Percentiles rank a stretch among this genome's conserved stretches.
phyloP scores from a whole-genome alignment of 139 green algal genomes.

The Pedinophyceae sp. region DNA sequence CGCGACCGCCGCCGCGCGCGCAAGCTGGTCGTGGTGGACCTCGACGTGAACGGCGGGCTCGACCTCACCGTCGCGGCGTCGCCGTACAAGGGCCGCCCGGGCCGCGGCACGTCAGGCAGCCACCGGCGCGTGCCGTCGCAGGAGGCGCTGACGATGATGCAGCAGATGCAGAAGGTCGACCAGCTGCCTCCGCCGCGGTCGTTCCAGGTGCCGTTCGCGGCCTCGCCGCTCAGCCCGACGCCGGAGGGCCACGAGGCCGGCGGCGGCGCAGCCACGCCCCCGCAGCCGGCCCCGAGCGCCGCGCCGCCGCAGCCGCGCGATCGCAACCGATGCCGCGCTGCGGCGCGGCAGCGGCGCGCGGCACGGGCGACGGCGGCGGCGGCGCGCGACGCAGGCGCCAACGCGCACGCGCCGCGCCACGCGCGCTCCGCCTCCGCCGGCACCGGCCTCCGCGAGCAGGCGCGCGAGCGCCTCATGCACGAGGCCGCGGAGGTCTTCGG shows the following conservation, averaged over 20 bases:
- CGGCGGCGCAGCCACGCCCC: neutral
- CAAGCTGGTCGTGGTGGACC: slow-evolving; percentile 18
- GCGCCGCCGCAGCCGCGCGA: neutral
- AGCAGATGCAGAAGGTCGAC: slow-evolving; percentile 18
- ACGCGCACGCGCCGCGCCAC: too few species aligned
- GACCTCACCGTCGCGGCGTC: slow-evolving; percentile 20
- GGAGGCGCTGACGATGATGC: slow-evolving; percentile 42
- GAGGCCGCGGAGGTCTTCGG: too few species aligned
- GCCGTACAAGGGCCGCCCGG: slow-evolving; percentile 16
- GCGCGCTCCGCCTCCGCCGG: too few species aligned
- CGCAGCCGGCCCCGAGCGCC: neutral
- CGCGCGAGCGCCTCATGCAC: too few species aligned
- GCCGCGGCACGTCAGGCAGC: too few species aligned
- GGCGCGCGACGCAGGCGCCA: neutral
- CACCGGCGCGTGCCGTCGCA: slow-evolving; percentile 49
- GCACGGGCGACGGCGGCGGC: neutral
- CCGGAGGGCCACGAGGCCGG: neutral
- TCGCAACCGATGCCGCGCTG: neutral
- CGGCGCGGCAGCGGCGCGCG: too few species aligned
- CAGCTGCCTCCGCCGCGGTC: slow-evolving; percentile 1
- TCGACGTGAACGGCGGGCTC: slow-evolving; percentile 38
- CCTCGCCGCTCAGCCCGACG: neutral
- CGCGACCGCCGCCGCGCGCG: neutral
- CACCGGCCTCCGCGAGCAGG: too few species aligned
- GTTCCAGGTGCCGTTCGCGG: neutral